These are phyloP conservation scores for Botrytis fabae DNA, from an alignment of 2,329 filamentous ascomycete genomes.

Conservation along the genomic window DNA sequence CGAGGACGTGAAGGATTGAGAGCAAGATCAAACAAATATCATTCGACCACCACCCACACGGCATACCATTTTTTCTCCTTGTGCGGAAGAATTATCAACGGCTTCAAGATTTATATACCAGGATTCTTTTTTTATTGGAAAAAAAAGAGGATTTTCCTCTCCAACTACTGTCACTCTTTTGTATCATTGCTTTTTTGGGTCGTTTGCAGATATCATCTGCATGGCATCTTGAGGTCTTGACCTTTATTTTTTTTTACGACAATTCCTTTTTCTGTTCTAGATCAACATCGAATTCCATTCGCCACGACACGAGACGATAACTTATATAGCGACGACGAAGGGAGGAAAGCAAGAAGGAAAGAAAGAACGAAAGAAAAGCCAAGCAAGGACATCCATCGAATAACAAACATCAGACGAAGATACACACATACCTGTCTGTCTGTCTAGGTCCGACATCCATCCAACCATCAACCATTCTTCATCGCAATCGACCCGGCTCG, in stretches of 20 bases:
- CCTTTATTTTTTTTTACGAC: neutral
- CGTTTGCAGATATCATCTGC: neutral
- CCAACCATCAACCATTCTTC: neutral
- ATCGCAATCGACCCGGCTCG: neutral
- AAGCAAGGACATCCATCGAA: neutral
- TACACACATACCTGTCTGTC: neutral
- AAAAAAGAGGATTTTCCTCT: neutral
- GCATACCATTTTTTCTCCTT: neutral
- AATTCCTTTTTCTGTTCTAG: neutral
- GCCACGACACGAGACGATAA: neutral
- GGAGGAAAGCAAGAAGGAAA: neutral
- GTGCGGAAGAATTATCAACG: neutral
- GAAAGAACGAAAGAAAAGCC: neutral
- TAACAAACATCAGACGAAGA: neutral
- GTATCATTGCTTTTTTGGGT: neutral
- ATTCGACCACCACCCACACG: neutral
- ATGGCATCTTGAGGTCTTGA: neutral
- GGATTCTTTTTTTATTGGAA: neutral
- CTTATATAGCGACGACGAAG: neutral
- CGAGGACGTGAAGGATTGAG: neutral
- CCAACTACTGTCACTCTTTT: slow-evolving; percentile 24
- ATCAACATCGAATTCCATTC: neutral
- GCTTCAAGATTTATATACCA: neutral
- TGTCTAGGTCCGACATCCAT: neutral
- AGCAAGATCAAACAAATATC: neutral